Evolutionary conservation across 495 filamentous ascomycete genomes (phyloP), one percentile per base, ranked within the genome.

Genomic region (Cercophora sp.): DNA sequence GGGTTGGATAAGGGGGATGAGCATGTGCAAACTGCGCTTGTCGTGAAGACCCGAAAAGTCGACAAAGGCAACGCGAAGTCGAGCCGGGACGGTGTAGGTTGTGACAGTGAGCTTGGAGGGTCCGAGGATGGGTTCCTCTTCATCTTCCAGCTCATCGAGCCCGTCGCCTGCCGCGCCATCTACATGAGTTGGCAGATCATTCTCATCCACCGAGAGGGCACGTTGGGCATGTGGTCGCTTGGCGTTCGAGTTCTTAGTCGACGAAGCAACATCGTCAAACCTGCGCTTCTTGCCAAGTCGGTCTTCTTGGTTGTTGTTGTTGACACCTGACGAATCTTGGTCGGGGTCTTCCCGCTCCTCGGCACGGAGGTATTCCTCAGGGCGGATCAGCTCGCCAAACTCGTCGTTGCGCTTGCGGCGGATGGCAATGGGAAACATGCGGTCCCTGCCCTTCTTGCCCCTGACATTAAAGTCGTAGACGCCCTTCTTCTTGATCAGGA

Each of bases 41-140:
- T 96, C 92, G 66, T 96, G 92, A 34, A 97, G 74, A 26, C 94
- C 93, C 46, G 84, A 83, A 55, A 94, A 96, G 64, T 99, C 93
- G 19, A 97, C 84, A 66, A 87, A 92, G 11, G 87, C 85, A 35
- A 97, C 83, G 20, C 84, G 80, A 15, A 90, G 75, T 51, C 87
- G 79, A 52, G 93, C 74, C 8, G 74, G 71, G 24, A 96, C 59
- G 2, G 74, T 75, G 11, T 84, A 75, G 3, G 70, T 79, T 10
- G 73, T 74, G 51, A 85, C 76, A 4, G 83, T 74, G 3, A 89
- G 73, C 69, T 91, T 94, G 24, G 84, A 84, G 1, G 93, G 93
- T 13, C 87, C 85, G 46, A 80, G 73, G 18, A 84, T 70, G 3
- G 73, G 79, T 11, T 79, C 78, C 6, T 76, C 77, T 41, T 83